These are phyloP conservation scores for Leptomonas seymouri DNA, from an alignment of 208 protist genomes.

Conservation along the genomic window DNA sequence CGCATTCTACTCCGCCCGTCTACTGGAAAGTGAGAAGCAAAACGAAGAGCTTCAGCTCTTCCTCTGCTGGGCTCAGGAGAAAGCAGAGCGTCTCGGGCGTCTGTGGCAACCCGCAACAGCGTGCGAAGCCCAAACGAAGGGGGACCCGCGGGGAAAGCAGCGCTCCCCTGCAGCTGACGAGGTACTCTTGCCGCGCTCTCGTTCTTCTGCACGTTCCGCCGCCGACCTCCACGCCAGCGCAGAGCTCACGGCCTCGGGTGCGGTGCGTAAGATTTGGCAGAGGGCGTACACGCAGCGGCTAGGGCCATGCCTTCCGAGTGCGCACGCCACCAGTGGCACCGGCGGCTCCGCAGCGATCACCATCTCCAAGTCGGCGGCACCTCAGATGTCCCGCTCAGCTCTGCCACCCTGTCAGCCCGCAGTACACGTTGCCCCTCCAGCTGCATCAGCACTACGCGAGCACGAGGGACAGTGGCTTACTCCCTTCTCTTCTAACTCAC, in stretches of 20 bases:
- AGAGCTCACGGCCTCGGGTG: background rate
- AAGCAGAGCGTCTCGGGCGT: slow-evolving; percentile 3
- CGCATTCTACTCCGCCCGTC: slow-evolving; percentile 10
- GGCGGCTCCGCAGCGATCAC: no score
- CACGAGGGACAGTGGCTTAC: slow-evolving; percentile 19
- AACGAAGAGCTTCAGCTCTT: slow-evolving; percentile 30
- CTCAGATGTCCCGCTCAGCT: background rate
- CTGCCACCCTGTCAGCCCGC: background rate
- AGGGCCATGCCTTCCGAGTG: background rate
- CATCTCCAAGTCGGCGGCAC: background rate
- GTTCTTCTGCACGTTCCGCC: background rate
- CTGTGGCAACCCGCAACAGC: background rate
- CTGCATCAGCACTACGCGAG: background rate
- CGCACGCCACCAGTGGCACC: background rate
- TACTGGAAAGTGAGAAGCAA: slow-evolving; percentile 17
- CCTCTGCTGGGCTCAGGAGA: slow-evolving; percentile 34
- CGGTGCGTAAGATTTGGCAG: background rate
- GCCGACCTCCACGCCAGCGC: background rate
- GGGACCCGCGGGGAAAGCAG: no score
- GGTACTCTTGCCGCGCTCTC: background rate
- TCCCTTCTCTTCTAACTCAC: slow-evolving; percentile 37
- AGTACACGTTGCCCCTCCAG: slow-evolving; percentile 6
- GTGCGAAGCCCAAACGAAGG: background rate
- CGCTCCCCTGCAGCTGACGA: background rate
- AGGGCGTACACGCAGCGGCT: background rate